Base-by-base conservation (phyloP, 768 basidiomycete genomes). In the Termitomyces sp. region DNA sequence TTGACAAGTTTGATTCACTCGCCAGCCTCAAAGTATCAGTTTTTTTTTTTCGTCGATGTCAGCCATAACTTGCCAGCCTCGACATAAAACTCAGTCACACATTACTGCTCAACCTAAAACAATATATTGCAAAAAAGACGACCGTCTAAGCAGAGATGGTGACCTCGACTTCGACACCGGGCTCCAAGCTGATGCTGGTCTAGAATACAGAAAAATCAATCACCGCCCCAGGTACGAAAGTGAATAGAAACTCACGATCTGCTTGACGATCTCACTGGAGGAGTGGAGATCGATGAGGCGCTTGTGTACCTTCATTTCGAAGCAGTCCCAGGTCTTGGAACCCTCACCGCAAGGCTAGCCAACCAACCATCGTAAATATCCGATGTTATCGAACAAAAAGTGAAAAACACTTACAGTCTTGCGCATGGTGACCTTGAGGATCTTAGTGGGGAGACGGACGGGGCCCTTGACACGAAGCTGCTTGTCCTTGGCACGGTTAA, bases 281-380 rank as follows among this genome's bases (percentile, higher is more conserved):
- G 97, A 95, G 82, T 96, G 93, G 64, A 99, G 80, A 81, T 99
- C 97, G 68, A 99, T 98, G 72, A 99, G 83, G 68, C 97, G 91
- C 81, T 99, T 99, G 88, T 99, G 96, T 59, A 99, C 82, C 81
- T 95, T 95, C 78, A 99, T 88, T 78, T 99, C 96, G 77, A 94
- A 98, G 66, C 92, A 87, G 77, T 99, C 97, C 97, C 97, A 99
- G 70, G 97, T 99, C 88, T 99, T 99, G 65, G 97, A 98, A 81
- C 97, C 97, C 77, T 98, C 97, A 92, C 97, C 97, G 70, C 97
- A 98, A 75, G 97, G 91, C 92, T 97, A 65, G 9, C 56, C 27
- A 45, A n/a, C 35, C 40, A 36, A 46, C 9, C 35, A 9, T 35
- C 11, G 33, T 53, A 22, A 54, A 39, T 25, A 18, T 45, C 22